phyloP scores from a whole-genome alignment of 257 asterid species.

The Nyctanthes arbortristis region DNA sequence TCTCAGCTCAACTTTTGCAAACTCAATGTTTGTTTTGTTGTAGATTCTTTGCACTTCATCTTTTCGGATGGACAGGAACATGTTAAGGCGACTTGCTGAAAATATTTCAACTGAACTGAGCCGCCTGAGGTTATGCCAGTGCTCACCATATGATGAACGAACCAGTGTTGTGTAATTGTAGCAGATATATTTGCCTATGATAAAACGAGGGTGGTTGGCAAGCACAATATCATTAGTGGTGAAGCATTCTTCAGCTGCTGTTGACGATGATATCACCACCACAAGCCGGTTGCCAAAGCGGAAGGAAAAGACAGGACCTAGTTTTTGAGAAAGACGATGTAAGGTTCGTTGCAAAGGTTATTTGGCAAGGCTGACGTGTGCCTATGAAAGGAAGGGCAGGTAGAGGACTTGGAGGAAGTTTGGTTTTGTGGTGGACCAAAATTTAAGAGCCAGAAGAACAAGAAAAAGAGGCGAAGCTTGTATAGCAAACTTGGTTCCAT shows the following conservation, averaged over 20 bases:
- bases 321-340: conserved; percentile 34
- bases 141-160: conserved; percentile 48
- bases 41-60: conserved; percentile 25
- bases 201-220: conserved; percentile 54
- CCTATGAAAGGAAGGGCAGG: conserved; percentile 49
- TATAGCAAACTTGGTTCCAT: conserved; percentile 32
- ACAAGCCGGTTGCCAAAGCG: conserved; percentile 46
- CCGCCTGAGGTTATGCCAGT: conserved; percentile 63
- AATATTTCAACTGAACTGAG: conserved; percentile 41
- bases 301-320: conserved; percentile 61
- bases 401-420: conserved; percentile 48
- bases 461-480: conserved; percentile 21
- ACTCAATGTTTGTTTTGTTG: background rate
- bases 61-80: too few species aligned
- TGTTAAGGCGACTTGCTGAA: conserved; percentile 47
- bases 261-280: conserved; percentile 49
- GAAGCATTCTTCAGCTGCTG: too few species aligned
- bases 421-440: background rate
- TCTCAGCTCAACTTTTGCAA: conserved; percentile 35
- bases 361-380: conserved; percentile 56
- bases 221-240: too few species aligned
- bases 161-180: conserved; percentile 37
- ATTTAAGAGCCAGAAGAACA: conserved; percentile 2
- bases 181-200: conserved; percentile 44
- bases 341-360: conserved; percentile 45